Base-by-base conservation (phyloP, 106 monocot species). In the Acorus calamus region DNA sequence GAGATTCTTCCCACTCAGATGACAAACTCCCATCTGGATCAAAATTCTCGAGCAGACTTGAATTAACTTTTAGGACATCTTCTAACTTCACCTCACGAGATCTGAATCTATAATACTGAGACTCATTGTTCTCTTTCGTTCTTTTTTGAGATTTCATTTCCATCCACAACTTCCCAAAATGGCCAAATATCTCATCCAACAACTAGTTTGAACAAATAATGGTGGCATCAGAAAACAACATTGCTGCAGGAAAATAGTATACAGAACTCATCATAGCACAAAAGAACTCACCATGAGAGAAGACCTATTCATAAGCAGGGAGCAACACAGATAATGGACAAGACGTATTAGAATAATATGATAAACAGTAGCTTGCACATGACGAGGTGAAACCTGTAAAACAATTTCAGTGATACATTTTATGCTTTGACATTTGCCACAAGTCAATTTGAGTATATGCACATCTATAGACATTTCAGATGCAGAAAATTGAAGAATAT, bases 111-210 rank as follows among this genome's bases (percentile, higher is more conserved):
- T 66, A 81, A 52, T 65, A 67, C 71, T 84, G 79, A 68, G 65
- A 63, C 41, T 82, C 84, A 14, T 53, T 55, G 44, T 80, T 69
- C 61, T 84, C 84, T 52, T 78, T 82, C 62, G 11, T 68, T 79
- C 77, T 81, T 48, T 14, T 44, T 69, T 74, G 68, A 71, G 75
- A 77, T 77, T 87, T 86, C 86, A 84, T 82, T 43, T 55, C 78
- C 68, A 91, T 57, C 94, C 94, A 96, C 44, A 83, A 57, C 7
- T 61, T 76, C 52, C 79, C 70, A 60, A 96, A 91, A 64, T 77
- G 73, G 57, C 55, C 53, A 78, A 96, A 87, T 56, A 82, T 78
- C 48, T 78, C 71, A 50, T 80, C 53, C 71, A 96, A 72, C 42
- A 76, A 41, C 94, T 94, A 66, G 14, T 49, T 69, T 60, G 56